Conservation (phyloP, 2,329 filamentous ascomycete species). For the Fusarium sp. region DNA sequence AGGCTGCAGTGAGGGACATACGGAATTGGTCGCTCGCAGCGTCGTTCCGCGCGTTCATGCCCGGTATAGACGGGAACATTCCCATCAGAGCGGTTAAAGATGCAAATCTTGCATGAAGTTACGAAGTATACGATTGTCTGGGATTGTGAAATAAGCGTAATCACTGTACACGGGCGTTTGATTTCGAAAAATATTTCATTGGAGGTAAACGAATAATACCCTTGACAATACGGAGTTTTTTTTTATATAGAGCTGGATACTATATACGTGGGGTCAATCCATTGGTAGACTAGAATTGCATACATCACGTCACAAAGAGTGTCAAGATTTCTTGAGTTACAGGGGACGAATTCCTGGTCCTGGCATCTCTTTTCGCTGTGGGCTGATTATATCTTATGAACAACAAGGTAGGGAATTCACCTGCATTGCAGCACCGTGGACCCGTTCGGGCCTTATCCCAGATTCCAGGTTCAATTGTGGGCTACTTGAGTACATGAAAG, state of each 20-base stretch:
- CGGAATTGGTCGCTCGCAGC: slow-evolving; percentile 25
- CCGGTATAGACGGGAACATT: slow-evolving; percentile 28
- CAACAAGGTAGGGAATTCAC: no score
- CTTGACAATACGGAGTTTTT: neutral
- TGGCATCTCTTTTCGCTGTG: no score
- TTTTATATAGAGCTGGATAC: neutral
- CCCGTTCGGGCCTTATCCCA: no score
- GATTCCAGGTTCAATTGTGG: no score
- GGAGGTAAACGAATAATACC: neutral
- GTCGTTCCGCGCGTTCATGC: slow-evolving; percentile 23
- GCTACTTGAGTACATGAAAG: no score
- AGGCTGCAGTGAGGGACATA: slow-evolving; percentile 2
- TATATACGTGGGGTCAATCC: no score
- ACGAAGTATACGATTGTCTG: neutral
- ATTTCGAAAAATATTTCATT: neutral
- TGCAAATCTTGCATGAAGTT: neutral
- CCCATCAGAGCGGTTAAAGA: slow-evolving; percentile 13
- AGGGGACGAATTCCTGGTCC: no score
- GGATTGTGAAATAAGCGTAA: fast-evolving
- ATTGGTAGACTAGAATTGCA: no score
- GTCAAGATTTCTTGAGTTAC: no score
- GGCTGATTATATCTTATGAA: no score
- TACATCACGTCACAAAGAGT: no score
- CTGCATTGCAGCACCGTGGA: no score
- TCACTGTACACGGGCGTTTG: neutral